Conservation (phyloP, 768 basidiomycete genomes). For the Termitomyces sp. region DNA sequence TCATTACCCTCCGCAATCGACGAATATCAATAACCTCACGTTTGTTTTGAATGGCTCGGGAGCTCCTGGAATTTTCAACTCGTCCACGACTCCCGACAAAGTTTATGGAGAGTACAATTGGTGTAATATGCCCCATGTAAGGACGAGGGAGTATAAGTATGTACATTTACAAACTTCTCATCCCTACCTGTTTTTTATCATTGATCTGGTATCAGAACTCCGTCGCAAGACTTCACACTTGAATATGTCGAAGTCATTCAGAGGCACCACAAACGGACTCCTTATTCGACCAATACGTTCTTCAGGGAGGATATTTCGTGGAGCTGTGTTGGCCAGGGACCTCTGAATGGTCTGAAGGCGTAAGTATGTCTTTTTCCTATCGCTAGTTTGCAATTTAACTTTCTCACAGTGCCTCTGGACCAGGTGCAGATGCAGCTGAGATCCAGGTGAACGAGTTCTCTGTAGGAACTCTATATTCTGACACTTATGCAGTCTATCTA, state of each 20-base stretch:
- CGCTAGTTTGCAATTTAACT: not conserved
- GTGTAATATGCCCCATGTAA: constrained; percentile 56
- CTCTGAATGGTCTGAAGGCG: constrained; percentile 31
- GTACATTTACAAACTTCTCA: constrained; percentile 8
- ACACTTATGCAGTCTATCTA: constrained; percentile 14
- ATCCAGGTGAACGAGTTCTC: constrained; percentile 27
- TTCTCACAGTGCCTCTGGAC: constrained; percentile 21
- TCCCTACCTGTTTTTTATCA: not conserved
- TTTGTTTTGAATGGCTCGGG: constrained; percentile 39
- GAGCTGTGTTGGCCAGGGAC: constrained; percentile 41
- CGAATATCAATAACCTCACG: constrained; percentile 41
- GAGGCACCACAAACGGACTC: constrained; percentile 51
- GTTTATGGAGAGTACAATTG: constrained; percentile 47
- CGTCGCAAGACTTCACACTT: constrained; percentile 31
- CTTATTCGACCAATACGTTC: constrained; percentile 48
- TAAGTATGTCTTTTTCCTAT: constrained; percentile 9
- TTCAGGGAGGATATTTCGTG: constrained; percentile 45
- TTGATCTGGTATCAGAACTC: constrained; percentile 25
- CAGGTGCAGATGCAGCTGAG: constrained; percentile 26
- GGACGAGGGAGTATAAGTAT: constrained; percentile 42
- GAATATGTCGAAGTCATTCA: constrained; percentile 52
- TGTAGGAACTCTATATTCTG: not conserved
- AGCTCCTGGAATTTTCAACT: constrained; percentile 45
- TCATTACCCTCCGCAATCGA: constrained; percentile 38
- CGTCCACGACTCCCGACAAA: constrained; percentile 34